Conservation (phyloP, 768 basidiomycete genomes). For the Chiua virens region DNA sequence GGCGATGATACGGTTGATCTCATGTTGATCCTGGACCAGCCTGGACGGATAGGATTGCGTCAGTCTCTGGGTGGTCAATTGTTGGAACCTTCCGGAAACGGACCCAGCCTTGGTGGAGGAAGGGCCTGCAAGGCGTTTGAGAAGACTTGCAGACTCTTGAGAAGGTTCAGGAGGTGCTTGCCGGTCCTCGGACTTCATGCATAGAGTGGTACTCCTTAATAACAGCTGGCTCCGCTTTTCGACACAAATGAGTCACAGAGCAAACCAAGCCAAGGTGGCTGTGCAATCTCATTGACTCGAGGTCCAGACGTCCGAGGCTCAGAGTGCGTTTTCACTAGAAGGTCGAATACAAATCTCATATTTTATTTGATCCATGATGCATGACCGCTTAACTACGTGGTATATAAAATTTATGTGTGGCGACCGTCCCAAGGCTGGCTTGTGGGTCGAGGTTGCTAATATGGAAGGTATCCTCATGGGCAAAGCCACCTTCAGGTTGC, state of each 20-base stretch:
- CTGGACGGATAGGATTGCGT: slow-evolving; percentile 33
- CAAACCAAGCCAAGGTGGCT: not conserved
- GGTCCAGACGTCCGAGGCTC: too few species aligned
- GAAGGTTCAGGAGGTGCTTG: slow-evolving; percentile 39
- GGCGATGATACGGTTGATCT: slow-evolving; percentile 86
- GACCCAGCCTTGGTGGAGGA: slow-evolving; percentile 89
- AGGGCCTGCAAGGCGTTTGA: slow-evolving; percentile 82
- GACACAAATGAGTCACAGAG: not conserved
- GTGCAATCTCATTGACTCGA: slow-evolving; percentile 8
- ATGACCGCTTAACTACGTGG: not conserved
- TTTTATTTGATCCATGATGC: not conserved
- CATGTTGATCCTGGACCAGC: slow-evolving; percentile 73
- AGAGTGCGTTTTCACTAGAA: too few species aligned
- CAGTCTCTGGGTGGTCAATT: slow-evolving; percentile 1
- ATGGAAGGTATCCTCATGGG: not conserved
- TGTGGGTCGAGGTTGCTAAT: not conserved
- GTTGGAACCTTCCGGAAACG: slow-evolving; percentile 22
- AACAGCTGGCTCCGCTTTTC: not conserved
- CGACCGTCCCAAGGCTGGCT: slow-evolving; percentile 12
- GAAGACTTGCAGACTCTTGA: slow-evolving; percentile 66
- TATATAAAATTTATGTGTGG: not conserved
- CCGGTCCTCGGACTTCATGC: slow-evolving; percentile 22
- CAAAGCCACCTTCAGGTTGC: not conserved
- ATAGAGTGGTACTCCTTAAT: not conserved
- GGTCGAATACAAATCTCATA: not conserved